Percentiles rank a stretch among this genome's conserved stretches.
phyloP scores from a whole-genome alignment of 225 moss, liverwort and hornwort species.

The Climacium dendroides region DNA sequence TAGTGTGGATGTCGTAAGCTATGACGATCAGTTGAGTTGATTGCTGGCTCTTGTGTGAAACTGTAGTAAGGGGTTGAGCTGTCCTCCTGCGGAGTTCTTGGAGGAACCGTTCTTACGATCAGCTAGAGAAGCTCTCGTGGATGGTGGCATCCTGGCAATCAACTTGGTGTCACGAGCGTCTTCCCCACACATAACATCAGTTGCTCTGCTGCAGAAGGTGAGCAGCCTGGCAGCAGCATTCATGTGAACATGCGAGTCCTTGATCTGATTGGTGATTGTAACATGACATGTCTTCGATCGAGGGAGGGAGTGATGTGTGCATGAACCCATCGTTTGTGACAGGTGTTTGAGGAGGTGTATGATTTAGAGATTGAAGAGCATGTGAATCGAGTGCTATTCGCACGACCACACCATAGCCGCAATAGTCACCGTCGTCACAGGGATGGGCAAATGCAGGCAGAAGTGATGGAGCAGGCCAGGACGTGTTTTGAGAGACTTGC shows the following conservation, averaged over 20 bases:
- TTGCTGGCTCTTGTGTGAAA: background rate
- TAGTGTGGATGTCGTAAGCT: background rate
- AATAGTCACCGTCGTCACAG: background rate
- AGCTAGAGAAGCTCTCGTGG: conserved; percentile 48
- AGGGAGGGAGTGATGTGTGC: background rate
- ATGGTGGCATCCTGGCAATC: conserved; percentile 68
- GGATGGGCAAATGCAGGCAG: background rate
- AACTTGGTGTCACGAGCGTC: conserved; percentile 77
- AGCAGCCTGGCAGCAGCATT: background rate
- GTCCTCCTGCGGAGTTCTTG: conserved; percentile 77
- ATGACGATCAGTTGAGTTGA: background rate
- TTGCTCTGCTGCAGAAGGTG: conserved; percentile 59
- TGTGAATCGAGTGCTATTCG: conserved; percentile 79
- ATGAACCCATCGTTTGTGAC: background rate
- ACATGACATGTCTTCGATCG: background rate
- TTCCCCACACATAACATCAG: conserved; percentile 48
- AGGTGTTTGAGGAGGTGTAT: conserved; percentile 90
- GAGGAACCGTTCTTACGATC: conserved; percentile 60
- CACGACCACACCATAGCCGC: conserved; percentile 28
- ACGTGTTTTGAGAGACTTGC: conserved; percentile 33
- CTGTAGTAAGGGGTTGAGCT: conserved; percentile 77
- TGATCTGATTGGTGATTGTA: background rate
- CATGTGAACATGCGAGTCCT: background rate
- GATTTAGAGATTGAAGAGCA: conserved; percentile 69
- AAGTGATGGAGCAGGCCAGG: conserved; percentile 38